Evolutionary conservation across 257 asterid species (phyloP).

Genomic region (Forsythia viridissima): DNA sequence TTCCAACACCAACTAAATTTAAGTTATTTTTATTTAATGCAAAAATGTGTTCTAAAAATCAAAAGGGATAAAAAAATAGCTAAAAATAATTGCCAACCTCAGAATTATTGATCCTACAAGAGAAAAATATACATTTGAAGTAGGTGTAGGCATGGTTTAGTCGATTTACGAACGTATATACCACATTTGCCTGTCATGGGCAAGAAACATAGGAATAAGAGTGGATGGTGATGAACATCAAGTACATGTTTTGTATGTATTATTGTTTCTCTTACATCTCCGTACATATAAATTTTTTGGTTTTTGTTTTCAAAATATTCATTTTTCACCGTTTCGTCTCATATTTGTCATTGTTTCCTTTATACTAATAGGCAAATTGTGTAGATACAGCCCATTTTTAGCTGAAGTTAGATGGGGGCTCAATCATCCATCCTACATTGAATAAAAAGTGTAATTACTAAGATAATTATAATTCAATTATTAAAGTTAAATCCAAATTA

Average conservation of each 20-base stretch:
- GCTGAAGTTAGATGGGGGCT: neutral
- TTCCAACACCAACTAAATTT: too few relatives aligned
- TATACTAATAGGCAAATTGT: neutral
- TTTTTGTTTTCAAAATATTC: neutral
- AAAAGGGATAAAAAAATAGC: neutral
- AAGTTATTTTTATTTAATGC: too few relatives aligned
- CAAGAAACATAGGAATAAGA: neutral
- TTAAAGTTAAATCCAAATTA: neutral
- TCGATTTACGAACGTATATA: neutral
- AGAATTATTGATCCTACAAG: neutral
- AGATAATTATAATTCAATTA: neutral
- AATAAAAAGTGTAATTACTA: neutral
- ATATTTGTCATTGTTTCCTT: neutral
- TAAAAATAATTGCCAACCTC: neutral
- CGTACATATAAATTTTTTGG: neutral
- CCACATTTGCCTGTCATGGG: neutral
- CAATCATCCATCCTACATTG: neutral
- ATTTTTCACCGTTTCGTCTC: neutral
- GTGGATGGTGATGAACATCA: neutral
- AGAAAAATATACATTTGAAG: neutral
- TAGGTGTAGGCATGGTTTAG: too few relatives aligned
- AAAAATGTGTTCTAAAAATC: too few relatives aligned
- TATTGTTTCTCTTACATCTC: neutral
- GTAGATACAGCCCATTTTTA: neutral
- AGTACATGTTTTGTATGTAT: neutral